phyloP scores from a whole-genome alignment of 169 alveolate species.

The Plasmodium vivax region DNA sequence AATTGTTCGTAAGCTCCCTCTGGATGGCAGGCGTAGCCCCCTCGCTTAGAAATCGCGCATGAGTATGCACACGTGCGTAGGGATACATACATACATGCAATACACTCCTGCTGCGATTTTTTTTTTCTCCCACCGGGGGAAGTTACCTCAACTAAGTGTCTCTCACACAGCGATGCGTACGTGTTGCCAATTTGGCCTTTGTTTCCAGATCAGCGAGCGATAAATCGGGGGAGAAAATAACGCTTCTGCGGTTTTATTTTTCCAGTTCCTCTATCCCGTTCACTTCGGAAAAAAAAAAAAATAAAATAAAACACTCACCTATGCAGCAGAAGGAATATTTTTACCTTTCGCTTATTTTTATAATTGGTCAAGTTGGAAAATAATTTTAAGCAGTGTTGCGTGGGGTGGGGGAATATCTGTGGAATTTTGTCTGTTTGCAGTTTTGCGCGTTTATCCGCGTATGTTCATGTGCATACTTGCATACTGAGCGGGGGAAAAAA shows the following conservation, averaged over 20 bases:
- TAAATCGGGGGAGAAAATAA: background rate
- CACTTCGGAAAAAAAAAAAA: background rate
- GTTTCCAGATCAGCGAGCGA: background rate
- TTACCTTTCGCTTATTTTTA: background rate
- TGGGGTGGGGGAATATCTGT: background rate
- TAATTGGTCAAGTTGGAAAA: background rate
- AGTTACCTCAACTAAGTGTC: background rate
- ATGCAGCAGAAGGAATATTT: background rate
- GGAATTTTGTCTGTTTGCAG: background rate
- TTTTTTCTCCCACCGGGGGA: background rate
- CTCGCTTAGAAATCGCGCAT: slow-evolving; percentile 16
- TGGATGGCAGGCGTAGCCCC: slow-evolving; percentile 1
- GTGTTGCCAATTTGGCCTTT: background rate
- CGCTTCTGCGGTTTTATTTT: background rate
- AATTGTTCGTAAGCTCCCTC: background rate
- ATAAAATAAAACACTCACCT: background rate
- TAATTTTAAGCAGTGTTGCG: background rate
- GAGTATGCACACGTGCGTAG: background rate
- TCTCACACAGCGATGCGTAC: background rate
- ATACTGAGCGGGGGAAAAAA: background rate
- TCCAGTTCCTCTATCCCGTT: background rate
- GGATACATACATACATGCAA: background rate
- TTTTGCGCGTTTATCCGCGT: background rate
- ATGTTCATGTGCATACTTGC: background rate
- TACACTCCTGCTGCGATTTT: background rate